Base-by-base conservation (phyloP, 805 yeast genomes). In the Kazachstania viticola region DNA sequence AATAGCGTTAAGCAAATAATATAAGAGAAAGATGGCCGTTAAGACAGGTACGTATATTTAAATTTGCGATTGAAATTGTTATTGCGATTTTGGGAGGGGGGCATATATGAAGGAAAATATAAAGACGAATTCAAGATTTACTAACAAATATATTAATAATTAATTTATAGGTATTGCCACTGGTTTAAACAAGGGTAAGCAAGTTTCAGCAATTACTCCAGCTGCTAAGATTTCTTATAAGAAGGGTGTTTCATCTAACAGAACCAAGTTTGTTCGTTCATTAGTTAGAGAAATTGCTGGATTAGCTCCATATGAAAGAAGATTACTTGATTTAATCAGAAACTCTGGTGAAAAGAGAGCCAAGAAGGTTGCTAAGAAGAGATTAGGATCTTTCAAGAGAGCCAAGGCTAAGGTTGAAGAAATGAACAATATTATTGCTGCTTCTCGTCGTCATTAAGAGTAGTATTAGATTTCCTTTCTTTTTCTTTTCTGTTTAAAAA, bases 271-370 rank as follows among this genome's bases (percentile, higher is more conserved):
- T 62, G 99, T 93, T 62, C 81, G 98, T 70, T 74, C 79, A 60
- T 71, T 91, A 47, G 94, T 91, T 67, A 78, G 79, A 65, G 99
- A 91, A 74, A 96, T 91, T 58, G 72, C 94, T 55, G 98, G 98
- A 67, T 77, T 91, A 64, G 95, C 99, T 52, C 98, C 99, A 71
- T 91, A 91, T 71, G 99, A 91, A 76, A 87, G 95, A 78, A 87
- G 99, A 75, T 79, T 91, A 66, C 81, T 93, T 62, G 99, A 91
- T 75, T 78, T 91, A 73, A 77, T 91, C 80, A 91, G 98, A 79
- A 91, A 93, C 75, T 87, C 95, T 66, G 95, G 95, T 79, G 99
- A 91, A 75, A 91, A 91, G 94, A 91, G 97, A 77, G 98, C 99
- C 56, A 83, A 91, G 84, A 91, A 91, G 85, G 85, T 91, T 64